Conservation (phyloP, 2,329 filamentous ascomycete genomes). For the Trichophyton mentagrophytes region DNA sequence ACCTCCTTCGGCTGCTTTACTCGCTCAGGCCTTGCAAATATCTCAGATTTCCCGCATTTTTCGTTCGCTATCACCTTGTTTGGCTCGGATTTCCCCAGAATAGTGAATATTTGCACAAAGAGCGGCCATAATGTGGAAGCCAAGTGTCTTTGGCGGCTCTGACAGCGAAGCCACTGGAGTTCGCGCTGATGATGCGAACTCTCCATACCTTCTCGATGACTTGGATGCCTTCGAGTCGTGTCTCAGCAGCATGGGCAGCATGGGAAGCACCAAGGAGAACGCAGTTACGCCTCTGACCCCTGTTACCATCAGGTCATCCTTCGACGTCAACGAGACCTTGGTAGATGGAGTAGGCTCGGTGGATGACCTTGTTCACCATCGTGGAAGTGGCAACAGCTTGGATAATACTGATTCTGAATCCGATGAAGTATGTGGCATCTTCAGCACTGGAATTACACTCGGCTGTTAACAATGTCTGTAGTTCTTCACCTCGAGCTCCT, state of each 20-base stretch:
- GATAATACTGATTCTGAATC: background rate
- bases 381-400: background rate
- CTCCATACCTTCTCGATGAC: conserved; percentile 3
- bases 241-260: background rate
- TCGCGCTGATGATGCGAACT: background rate
- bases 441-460: background rate
- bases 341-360: conserved; percentile 11
- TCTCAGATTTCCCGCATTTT: background rate
- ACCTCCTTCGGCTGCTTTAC: background rate
- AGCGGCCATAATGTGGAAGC: background rate
- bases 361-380: conserved; percentile 9
- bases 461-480: background rate
- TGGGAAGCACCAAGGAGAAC: background rate
- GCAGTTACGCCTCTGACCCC: background rate
- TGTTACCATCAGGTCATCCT: background rate
- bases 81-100: background rate
- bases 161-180: background rate
- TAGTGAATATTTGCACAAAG: background rate
- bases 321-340: conserved; percentile 1
- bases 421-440: conserved; percentile 3
- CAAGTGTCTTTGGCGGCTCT: background rate
- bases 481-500: background rate
- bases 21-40: background rate
- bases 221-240: conserved; percentile 2
- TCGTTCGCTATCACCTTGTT: background rate